Evolutionary conservation across 352 stramenopile genomes (phyloP), one percentile per base, ranked within the genome.

Genomic region (Pythium brachiatum): DNA sequence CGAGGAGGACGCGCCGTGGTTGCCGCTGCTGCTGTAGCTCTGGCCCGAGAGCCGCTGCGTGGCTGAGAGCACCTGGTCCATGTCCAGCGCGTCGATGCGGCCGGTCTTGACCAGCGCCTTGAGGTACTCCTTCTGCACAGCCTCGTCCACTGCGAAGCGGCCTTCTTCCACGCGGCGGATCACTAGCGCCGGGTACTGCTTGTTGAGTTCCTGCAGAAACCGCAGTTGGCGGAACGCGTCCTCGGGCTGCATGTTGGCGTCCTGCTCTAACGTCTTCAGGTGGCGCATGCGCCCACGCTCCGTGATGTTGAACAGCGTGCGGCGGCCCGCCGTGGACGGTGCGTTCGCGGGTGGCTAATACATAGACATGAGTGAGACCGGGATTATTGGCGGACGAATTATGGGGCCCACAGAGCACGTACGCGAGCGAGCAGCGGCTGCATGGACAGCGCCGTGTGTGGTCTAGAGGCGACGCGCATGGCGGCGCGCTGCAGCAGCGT

Each of bases 71-170:
- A 94, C 58, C 39, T 90, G 72, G 31, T 76, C 75, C 65, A 93
- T 79, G 61, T 95, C 83, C 13, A 92, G 64, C 4, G 76, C 70
- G 58, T 95, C 87, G 36, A 95, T 86, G 39, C 87, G 81, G n/a
- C 81, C 81, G 6, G 85, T 96, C 83, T 92, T 92, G 64, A 95
- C 87, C 23, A 95, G 79, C 13, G 87, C 87, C 68, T 95, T 96
- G 81, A 96, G 84, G 68, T 96, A 96, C 66, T 96, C 87, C 62
- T 92, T 90, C 70, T 94, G 82, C 16, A 88, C 69, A 38, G 81
- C 73, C 38, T 96, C 85, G 61, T 94, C 84, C 53, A 92, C 44
- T 12, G 82, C 87, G 53, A 94, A 93, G 57, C 85, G 85, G 54
- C 82, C 86, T 55, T 93, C 84, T 62, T 96, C 87, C 29, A 96